Evolutionary conservation across 1,284 basidiomycete genomes (phyloP).

Genomic region (Laetiporus sulphureus): DNA sequence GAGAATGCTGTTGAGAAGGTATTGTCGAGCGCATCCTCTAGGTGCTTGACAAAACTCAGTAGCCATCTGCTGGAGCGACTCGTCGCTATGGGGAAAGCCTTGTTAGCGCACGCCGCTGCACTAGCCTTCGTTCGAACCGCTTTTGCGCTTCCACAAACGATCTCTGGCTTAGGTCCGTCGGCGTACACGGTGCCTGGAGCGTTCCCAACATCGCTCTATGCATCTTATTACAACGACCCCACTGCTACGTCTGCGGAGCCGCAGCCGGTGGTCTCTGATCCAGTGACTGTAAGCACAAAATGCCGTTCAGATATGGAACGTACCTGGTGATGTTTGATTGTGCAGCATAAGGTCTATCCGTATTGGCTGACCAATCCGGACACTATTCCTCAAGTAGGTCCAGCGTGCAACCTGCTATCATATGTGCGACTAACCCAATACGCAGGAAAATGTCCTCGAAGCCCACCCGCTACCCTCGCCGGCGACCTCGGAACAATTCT

Average conservation of each 20-base stretch:
- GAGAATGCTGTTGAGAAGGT: no score
- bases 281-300: conserved; percentile 41
- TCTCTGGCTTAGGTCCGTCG: conserved; percentile 27
- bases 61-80: no score
- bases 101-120: no score
- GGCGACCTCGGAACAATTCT: conserved; percentile 36
- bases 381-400: conserved; percentile 39
- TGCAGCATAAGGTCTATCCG: conserved; percentile 51
- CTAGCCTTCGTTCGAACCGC: no score
- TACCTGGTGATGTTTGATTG: neutral
- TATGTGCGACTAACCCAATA: no score
- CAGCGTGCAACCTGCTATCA: neutral
- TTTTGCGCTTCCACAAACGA: no score
- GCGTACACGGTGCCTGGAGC: conserved; percentile 52
- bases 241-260: conserved; percentile 64
- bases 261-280: conserved; percentile 66
- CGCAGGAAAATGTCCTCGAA: conserved; percentile 48
- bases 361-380: conserved; percentile 53
- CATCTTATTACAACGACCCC: conserved; percentile 64
- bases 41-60: no score
- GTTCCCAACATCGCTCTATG: conserved; percentile 58
- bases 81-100: no score
- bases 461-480: conserved; percentile 60
- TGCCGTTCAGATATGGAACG: neutral
- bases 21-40: no score